Percentiles rank a stretch among this genome's conserved stretches.
Evolutionary conservation across 2,329 filamentous ascomycete genomes (phyloP).

Genomic region (Penicillium sp.): DNA sequence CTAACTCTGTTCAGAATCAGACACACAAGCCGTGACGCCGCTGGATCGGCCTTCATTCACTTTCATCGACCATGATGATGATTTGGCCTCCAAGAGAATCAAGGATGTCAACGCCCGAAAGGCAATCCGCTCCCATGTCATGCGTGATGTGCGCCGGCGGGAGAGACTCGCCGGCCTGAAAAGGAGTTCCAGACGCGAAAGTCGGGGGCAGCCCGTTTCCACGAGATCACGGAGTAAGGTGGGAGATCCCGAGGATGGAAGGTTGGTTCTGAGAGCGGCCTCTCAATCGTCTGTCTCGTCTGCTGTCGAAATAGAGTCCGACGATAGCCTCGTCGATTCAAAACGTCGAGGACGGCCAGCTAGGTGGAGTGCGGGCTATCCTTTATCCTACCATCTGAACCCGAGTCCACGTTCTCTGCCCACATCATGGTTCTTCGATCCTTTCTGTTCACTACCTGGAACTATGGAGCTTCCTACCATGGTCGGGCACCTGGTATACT

Average conservation of each 20-base stretch:
- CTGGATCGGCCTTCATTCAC: slow-evolving; percentile 37
- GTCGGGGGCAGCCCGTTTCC: slow-evolving; percentile 9
- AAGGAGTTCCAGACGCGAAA: slow-evolving; percentile 33
- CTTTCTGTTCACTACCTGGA: slow-evolving; percentile 35
- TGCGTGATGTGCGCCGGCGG: slow-evolving; percentile 43
- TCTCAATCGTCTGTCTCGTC: slow-evolving; percentile 16
- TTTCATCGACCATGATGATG: slow-evolving; percentile 44
- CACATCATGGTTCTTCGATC: slow-evolving; percentile 32
- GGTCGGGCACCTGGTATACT: slow-evolving; percentile 30
- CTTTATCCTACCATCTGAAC: slow-evolving; percentile 13
- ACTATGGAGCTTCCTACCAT: slow-evolving; percentile 24
- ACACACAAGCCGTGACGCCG: slow-evolving; percentile 18
- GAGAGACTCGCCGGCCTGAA: slow-evolving; percentile 41
- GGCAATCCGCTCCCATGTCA: slow-evolving; percentile 45
- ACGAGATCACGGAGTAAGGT: slow-evolving; percentile 9
- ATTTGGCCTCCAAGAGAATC: slow-evolving; percentile 39
- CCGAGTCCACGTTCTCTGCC: slow-evolving; percentile 20
- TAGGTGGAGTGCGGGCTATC: slow-evolving; percentile 19
- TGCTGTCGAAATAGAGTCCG: neutral
- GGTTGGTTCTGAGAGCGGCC: slow-evolving; percentile 11
- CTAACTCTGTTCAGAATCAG: slow-evolving; percentile 15
- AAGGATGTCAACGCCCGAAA: slow-evolving; percentile 40
- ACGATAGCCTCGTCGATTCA: slow-evolving; percentile 1
- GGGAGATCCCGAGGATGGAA: slow-evolving; percentile 13
- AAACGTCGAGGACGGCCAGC: slow-evolving; percentile 16